These are phyloP conservation scores for Acacia melanoxylon DNA, from an alignment of 306 rosid species.

Conservation along the genomic window DNA sequence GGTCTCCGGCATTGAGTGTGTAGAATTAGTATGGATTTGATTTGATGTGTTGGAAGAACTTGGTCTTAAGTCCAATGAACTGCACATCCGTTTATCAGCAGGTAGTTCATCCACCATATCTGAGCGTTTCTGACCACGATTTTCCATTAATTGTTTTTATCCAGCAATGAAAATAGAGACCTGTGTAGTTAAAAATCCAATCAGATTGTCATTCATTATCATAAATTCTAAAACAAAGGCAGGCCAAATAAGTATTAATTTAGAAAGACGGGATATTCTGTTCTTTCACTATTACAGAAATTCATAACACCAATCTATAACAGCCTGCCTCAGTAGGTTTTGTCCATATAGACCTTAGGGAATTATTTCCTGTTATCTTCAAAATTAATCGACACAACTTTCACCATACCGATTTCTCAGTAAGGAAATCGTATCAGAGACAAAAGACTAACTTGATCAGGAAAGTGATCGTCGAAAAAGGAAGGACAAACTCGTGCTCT, in stretches of 20 bases:
- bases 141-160: slow-evolving; percentile 59
- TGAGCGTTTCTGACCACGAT: slow-evolving; percentile 86
- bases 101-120: slow-evolving; percentile 84
- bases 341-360: slow-evolving; percentile 9
- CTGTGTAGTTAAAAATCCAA: slow-evolving; percentile 38
- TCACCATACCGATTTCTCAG: slow-evolving; percentile 5
- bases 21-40: slow-evolving; percentile 55
- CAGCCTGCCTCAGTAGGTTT: slow-evolving; percentile 7
- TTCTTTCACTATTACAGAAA: background rate
- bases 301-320: slow-evolving; percentile 33
- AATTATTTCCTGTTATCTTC: slow-evolving; percentile 25
- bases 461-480: slow-evolving; percentile 19
- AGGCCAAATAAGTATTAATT: slow-evolving; percentile 6
- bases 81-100: slow-evolving; percentile 88
- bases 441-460: slow-evolving; percentile 13
- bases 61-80: slow-evolving; percentile 83
- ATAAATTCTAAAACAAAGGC: slow-evolving; percentile 20
- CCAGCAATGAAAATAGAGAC: slow-evolving; percentile 37
- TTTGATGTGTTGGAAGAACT: slow-evolving; percentile 76
- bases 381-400: slow-evolving; percentile 10
- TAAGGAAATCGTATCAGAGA: slow-evolving; percentile 16
- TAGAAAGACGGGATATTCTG: slow-evolving; percentile 1
- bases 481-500: background rate
- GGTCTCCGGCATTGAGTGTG: slow-evolving; percentile 47
- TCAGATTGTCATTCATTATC: slow-evolving; percentile 28